Base-by-base conservation (phyloP, 2,329 filamentous ascomycete genomes). In the Paecilomyces sp. region DNA sequence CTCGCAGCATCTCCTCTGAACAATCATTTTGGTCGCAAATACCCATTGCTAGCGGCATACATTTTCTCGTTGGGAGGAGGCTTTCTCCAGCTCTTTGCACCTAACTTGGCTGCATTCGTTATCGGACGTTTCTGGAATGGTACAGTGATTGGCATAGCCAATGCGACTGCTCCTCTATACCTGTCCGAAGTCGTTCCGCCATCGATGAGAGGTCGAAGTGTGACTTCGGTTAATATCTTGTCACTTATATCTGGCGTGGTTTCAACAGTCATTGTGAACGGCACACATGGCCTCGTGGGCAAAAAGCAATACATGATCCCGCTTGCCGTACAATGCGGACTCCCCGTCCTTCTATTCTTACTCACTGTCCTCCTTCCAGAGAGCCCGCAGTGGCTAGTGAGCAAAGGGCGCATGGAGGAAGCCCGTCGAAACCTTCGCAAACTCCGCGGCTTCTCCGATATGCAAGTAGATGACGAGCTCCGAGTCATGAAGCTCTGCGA, bases 31-130 rank as follows among this genome's bases (percentile, higher is more conserved):
- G 73, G 73, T 47, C 71, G 73, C 8, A 75, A 75, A 60, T 70
- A 67, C 65, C 67, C 73, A 12, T 61, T 76, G 18, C 56, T 75
- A 6, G 58, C 62, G 3, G 69, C 71, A 28, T 75, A 75, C 61
- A 12, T 68, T 2, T 57, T 73, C 41, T 73, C 70, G 6, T 57
- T 74, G 4, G 70, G 70, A 6, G 73, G 74, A 7, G 69, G 68
- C 1, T 64, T 74, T 31, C 62, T 75, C 3, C 73, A 75, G 57
- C 66, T 74, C n/a, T 74, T 75, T 60, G 68, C 72, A 0, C 72
- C 69, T 1, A 73, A 69, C 36, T 56, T 75, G 22, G 72, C 65
- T 7, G 67, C 69, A 2, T 73, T 75, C 50, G 70, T 74, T 22
- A 64, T 64, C 15, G 73, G 73, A 3, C 67, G 73, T 8, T 71